Base-by-base conservation (phyloP, 108 stramenopile species). In the Nitzschia sp. region DNA sequence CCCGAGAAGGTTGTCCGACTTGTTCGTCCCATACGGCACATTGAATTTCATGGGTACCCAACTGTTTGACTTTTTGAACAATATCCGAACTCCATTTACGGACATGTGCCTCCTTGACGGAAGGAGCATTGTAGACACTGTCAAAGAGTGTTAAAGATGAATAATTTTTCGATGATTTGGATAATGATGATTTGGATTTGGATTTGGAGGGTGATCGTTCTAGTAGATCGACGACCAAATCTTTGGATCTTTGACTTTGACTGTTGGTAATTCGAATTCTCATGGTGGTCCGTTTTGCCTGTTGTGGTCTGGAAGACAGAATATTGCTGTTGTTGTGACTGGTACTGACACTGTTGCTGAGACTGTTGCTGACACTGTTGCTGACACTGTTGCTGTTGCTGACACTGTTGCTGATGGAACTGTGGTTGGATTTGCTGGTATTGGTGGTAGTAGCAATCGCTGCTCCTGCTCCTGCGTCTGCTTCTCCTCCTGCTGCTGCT, bases 251-350 rank as follows among this genome's bases (percentile, higher is more conserved):
- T 9, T 57, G 28, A 31, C 66, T 60, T 9, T 21, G 28, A 29
- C 63, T 45, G 57, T 76, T 76, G 53, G 46, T 63, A n/a, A 76
- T 29, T 26, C 75, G 50, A 3, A 76, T 47, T 53, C 75, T 35
- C 59, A 60, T 60, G 15, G 19, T 31, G 29, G 56, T 29, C 56
- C 38, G 38, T 41, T n/a, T n/a, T n/a, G n/a, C n/a, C n/a, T n/a
- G n/a, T n/a, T n/a, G n/a, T n/a, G n/a, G n/a, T n/a, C n/a, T n/a
- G n/a, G n/a, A n/a, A n/a, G n/a, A n/a, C n/a, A n/a, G n/a, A n/a
- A n/a, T n/a, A n/a, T n/a, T n/a, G n/a, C n/a, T n/a, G n/a, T n/a
- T n/a, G n/a, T n/a, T n/a, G n/a, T n/a, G n/a, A n/a, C n/a, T n/a
- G n/a, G n/a, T n/a, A n/a, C n/a, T n/a, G n/a, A n/a, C n/a, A n/a